Conservation (phyloP, 495 filamentous ascomycete species). For the Neurospora tetrasperma region DNA sequence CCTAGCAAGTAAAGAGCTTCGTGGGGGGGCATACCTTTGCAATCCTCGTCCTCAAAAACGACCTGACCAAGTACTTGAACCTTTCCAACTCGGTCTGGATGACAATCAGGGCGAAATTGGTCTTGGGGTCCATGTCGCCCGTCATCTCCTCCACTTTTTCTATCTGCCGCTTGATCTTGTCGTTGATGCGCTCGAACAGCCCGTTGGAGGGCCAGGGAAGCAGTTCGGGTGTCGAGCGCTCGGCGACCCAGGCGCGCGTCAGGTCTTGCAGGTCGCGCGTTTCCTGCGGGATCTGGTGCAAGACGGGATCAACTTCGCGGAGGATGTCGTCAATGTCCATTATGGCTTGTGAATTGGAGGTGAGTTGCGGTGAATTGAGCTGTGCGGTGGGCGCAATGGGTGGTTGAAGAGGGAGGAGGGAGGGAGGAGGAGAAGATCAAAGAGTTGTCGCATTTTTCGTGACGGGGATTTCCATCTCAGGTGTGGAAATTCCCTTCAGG, state of each 20-base stretch:
- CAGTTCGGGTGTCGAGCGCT: slow-evolving; percentile 80
- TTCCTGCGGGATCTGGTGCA: slow-evolving; percentile 44
- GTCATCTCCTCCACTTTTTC: slow-evolving; percentile 67
- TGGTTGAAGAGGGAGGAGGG: not conserved
- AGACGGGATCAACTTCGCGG: slow-evolving; percentile 59
- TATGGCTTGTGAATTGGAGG: not conserved
- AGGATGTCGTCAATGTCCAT: slow-evolving; percentile 93
- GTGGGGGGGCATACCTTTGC: slow-evolving; percentile 47
- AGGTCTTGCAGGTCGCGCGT: slow-evolving; percentile 77
- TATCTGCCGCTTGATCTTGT: slow-evolving; percentile 58
- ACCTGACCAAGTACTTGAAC: slow-evolving; percentile 80
- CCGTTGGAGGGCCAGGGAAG: slow-evolving; percentile 40
- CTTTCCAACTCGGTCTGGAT: slow-evolving; percentile 94
- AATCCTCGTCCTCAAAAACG: slow-evolving; percentile 74
- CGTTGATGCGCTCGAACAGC: slow-evolving; percentile 63
- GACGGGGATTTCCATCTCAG: not conserved
- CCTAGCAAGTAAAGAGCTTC: too few relatives aligned
- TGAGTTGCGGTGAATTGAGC: not conserved
- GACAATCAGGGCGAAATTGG: slow-evolving; percentile 86
- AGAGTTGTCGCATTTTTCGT: not conserved
- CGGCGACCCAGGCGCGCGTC: slow-evolving; percentile 86
- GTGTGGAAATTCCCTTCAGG: too few relatives aligned
- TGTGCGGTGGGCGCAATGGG: not conserved
- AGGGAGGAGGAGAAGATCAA: not conserved
- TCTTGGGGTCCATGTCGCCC: slow-evolving; percentile 69